Evolutionary conservation across 2,329 filamentous ascomycete genomes (phyloP).

Genomic region (Saccharata proteae): DNA sequence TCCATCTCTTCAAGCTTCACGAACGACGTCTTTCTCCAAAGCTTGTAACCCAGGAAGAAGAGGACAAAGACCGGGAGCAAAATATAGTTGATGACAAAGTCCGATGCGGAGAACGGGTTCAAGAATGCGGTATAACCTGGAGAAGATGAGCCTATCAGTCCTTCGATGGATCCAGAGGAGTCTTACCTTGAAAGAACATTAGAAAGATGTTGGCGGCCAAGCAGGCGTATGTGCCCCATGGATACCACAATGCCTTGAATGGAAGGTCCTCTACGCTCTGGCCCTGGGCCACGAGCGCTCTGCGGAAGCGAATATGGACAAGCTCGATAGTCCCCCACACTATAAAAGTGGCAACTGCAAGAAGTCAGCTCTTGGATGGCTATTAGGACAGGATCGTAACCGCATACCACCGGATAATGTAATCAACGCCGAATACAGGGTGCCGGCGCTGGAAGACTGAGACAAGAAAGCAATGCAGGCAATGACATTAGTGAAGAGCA

Average conservation of each 20-base stretch:
- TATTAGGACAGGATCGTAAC: too few relatives aligned
- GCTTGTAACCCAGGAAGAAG: conserved; percentile 11
- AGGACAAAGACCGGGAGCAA: conserved; percentile 11
- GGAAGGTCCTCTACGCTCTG: conserved; percentile 17
- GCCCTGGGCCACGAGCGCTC: conserved; percentile 25
- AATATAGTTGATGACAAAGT: conserved; percentile 14
- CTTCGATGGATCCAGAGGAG: background rate
- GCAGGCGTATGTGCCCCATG: conserved; percentile 11
- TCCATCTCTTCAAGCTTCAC: conserved; percentile 27
- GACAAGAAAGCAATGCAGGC: conserved; percentile 25
- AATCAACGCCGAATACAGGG: conserved; percentile 10
- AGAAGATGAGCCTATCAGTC: background rate
- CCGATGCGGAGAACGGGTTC: conserved; percentile 11
- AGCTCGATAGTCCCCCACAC: conserved; percentile 27
- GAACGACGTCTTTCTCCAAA: conserved; percentile 20
- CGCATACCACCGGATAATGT: conserved; percentile 15
- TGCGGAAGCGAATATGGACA: conserved; percentile 31
- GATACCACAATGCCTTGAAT: conserved; percentile 12
- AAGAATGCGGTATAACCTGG: conserved; percentile 12
- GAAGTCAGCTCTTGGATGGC: too few relatives aligned
- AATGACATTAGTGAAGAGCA: conserved; percentile 24
- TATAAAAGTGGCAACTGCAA: conserved; percentile 29
- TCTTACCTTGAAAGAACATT: conserved; percentile 12
- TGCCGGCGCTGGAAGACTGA: conserved; percentile 10
- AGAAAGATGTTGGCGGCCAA: conserved; percentile 12